phyloP scores from a whole-genome alignment of 2,329 filamentous ascomycete genomes.

The Fusarium sp. region DNA sequence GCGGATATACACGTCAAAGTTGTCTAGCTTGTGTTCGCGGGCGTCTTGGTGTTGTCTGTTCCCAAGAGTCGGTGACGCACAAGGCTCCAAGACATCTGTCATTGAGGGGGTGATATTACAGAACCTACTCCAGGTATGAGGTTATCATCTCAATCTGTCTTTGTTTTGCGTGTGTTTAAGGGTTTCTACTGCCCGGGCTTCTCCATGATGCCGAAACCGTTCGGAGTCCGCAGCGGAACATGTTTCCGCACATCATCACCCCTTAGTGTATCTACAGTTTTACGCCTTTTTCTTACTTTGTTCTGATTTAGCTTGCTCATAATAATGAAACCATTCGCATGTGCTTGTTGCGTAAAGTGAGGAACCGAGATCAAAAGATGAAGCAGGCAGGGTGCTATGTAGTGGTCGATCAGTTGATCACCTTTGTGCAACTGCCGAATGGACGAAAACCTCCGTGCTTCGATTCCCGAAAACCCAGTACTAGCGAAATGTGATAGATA shows the following conservation, averaged over 20 bases:
- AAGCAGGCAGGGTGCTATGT: not conserved
- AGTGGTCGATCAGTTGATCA: conserved; percentile 26
- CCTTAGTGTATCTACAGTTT: conserved; percentile 17
- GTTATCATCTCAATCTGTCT: not conserved
- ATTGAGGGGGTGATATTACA: not conserved
- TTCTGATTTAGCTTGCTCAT: not conserved
- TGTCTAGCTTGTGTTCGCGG: conserved; percentile 6
- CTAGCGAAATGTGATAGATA: conserved; percentile 11
- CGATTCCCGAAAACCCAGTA: conserved; percentile 28
- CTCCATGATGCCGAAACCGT: conserved; percentile 44
- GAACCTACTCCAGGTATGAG: not conserved
- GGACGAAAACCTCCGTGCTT: conserved; percentile 24
- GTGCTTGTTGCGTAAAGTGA: conserved; percentile 20
- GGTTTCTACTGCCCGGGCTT: conserved; percentile 37
- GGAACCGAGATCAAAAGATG: not conserved
- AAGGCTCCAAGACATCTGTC: not conserved
- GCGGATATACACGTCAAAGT: conserved; percentile 34
- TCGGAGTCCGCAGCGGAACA: conserved; percentile 37
- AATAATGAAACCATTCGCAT: not conserved
- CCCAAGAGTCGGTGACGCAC: conserved; percentile 16
- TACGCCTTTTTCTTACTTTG: not conserved
- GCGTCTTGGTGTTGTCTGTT: conserved; percentile 12
- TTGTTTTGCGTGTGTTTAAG: conserved; percentile 10
- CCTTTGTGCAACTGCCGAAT: conserved; percentile 27
- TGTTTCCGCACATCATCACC: not conserved